Base-by-base conservation (phyloP, 768 basidiomycete species). In the Artomyces pyxidatus region DNA sequence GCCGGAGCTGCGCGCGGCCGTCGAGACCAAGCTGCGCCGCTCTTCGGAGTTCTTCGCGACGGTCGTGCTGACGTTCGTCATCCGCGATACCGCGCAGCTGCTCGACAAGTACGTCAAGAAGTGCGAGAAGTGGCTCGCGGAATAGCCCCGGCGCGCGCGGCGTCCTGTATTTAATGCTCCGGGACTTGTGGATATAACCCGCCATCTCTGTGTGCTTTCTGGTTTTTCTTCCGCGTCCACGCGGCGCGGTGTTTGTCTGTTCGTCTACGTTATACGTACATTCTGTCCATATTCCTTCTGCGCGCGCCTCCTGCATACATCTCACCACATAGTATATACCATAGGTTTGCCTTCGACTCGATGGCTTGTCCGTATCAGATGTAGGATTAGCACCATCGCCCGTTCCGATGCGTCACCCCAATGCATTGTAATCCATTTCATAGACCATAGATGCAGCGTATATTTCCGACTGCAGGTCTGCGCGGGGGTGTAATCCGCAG, bases 51-150 rank as follows among this genome's bases (percentile, higher is more conserved):
- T 95, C 64, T 95, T 94, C 58, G 87, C 87, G 22, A 86, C 76
- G 46, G 89, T 93, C 52, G 80, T 95, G 47, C 73, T 92, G 42
- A 87, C 87, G 16, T 93, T 95, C 63, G 89, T 95, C 59, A 81
- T 95, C 59, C 81, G 83, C 46, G 90, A 93, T 64, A 73, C 92
- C 55, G 87, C 88, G 37, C 81, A 85, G 59, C 68, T 94, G 43
- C 72, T 94, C 53, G 92, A 94, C 72, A 93, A 94, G 68, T 93
- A 92, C 65, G 86, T 84, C 55, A 92, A 92, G 75, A 88, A 88
- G 64, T 89, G 88, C 67, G 90, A 90, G 69, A 90, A 89, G 67
- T 90, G 88, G 87, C 75, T 91, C 30, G 86, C 81, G 30, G 89
- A 93, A 62, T 91, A 72, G 52, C 11, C 17, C 17, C 39, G 6